phyloP scores from a whole-genome alignment of 176 grass and related monocot species.

The Stipa capillata region DNA sequence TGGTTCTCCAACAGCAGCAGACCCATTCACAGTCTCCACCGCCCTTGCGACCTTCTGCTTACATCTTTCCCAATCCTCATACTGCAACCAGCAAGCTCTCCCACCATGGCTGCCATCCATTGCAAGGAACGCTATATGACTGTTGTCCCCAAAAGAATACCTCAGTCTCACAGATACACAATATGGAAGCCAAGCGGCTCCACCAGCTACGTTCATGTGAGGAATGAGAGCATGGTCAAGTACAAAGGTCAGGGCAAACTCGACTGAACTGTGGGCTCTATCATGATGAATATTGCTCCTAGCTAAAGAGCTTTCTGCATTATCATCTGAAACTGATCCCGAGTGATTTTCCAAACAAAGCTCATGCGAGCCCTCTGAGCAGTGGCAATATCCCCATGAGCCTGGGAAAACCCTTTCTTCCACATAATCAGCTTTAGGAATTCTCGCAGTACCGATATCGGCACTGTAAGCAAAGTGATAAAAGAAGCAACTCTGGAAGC shows the following conservation, averaged over 20 bases:
- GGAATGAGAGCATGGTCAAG: constrained; percentile 83
- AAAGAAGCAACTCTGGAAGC: constrained; percentile 96
- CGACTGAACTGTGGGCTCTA: constrained; percentile 68
- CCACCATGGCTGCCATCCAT: constrained; percentile 97
- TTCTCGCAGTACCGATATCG: constrained; percentile 73
- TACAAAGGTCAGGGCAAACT: constrained; percentile 94
- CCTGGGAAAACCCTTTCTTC: constrained; percentile 89
- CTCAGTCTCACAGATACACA: constrained; percentile 83
- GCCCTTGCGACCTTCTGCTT: constrained; percentile 82
- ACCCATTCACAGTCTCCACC: constrained; percentile 68
- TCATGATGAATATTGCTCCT: constrained; percentile 94
- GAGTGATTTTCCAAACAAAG: constrained; percentile 98
- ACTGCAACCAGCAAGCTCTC: constrained; percentile 77
- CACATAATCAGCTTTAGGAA: constrained; percentile 91
- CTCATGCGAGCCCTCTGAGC: constrained; percentile 85
- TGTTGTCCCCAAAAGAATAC: constrained; percentile 82
- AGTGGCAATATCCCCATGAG: constrained; percentile 71
- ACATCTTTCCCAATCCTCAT: constrained; percentile 92
- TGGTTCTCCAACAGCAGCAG: constrained; percentile 47
- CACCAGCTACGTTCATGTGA: constrained; percentile 92
- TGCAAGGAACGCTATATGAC: constrained; percentile 58
- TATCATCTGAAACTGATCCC: constrained; percentile 46
- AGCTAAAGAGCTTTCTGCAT: constrained; percentile 40
- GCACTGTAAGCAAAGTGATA: constrained; percentile 92
- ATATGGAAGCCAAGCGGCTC: constrained; percentile 94